These are phyloP conservation scores for Taiozyma sp. DNA, from an alignment of 1,139 yeast species.

Conservation along the genomic window DNA sequence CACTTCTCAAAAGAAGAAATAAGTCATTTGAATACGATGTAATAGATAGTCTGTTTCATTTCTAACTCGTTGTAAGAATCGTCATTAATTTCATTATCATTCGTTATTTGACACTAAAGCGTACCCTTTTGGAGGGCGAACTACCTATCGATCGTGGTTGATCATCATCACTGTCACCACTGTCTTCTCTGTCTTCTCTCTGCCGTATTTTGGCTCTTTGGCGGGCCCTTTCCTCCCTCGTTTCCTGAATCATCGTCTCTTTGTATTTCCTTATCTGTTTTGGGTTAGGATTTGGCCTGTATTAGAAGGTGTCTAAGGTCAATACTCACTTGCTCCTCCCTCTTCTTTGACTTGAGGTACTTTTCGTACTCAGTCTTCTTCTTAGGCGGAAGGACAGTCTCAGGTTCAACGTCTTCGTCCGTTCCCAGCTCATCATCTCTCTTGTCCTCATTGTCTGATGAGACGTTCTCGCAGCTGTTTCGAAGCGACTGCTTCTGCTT, in stretches of 20 bases:
- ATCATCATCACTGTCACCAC: not conserved
- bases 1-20: constrained; percentile 70
- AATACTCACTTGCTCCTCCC: constrained; percentile 13
- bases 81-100: not conserved
- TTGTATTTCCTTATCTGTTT: constrained; percentile 8
- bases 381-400: constrained; percentile 12
- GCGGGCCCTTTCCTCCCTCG: constrained; percentile 7
- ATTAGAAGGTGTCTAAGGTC: not conserved
- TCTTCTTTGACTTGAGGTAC: constrained; percentile 11
- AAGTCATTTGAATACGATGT: not conserved
- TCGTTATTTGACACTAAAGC: constrained; percentile 2
- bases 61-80: not conserved
- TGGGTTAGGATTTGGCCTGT: not conserved
- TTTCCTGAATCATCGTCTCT: constrained; percentile 8
- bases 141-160: not conserved
- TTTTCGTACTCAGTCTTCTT: constrained; percentile 12
- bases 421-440: not conserved
- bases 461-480: not conserved
- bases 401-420: not conserved
- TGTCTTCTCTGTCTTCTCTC: constrained; percentile 1
- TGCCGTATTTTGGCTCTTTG: constrained; percentile 10
- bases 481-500: constrained; percentile 4
- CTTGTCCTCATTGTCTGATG: not conserved
- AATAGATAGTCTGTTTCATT: not conserved
- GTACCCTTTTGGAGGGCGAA: constrained; percentile 9